Evolutionary conservation across 257 asterid genomes (phyloP).

Genomic region (Ilex aquifolium): DNA sequence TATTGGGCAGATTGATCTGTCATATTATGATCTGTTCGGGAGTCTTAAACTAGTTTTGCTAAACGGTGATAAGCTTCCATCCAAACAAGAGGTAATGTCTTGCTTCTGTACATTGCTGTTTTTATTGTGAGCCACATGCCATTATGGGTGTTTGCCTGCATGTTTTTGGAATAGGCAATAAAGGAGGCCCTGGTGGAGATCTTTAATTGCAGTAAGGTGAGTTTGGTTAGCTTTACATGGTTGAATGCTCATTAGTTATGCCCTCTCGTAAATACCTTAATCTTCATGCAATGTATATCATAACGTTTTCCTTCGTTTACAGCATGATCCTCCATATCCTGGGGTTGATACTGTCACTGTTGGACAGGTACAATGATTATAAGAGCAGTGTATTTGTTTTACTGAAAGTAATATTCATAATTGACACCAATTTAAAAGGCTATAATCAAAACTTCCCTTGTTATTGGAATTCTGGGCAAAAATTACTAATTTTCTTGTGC

Average conservation of each 20-base stretch:
- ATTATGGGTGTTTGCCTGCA: constrained; percentile 14
- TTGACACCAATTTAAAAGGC: not conserved
- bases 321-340: constrained; percentile 37
- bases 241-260: not conserved
- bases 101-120: constrained; percentile 4
- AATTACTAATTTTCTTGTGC: not conserved
- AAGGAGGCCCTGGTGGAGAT: constrained; percentile 67
- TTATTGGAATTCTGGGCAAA: not conserved
- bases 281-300: not conserved
- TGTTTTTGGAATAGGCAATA: constrained; percentile 45
- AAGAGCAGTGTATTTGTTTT: not conserved
- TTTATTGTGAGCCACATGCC: constrained; percentile 17
- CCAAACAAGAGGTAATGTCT: constrained; percentile 58
- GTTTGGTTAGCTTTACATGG: not conserved
- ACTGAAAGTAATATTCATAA: no score
- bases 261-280: constrained; percentile 2
- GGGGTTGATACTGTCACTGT: constrained; percentile 38
- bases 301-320: constrained; percentile 19
- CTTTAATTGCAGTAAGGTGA: constrained; percentile 62
- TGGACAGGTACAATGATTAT: constrained; percentile 38
- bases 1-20: constrained; percentile 60
- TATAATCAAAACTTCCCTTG: not conserved
- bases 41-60: constrained; percentile 67
- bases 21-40: constrained; percentile 72
- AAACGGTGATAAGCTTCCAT: constrained; percentile 49